Evolutionary conservation across 176 grass and related monocot genomes (phyloP).

Genomic region (bread wheat (Triticum aestivum)): IWGSC_CS_RefSeq_v2.1 NC_057809.1:603495697-603496196

Average conservation of each 20-base stretch:
- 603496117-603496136: not conserved
- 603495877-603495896: constrained; percentile 22
- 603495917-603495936: too few relatives aligned
- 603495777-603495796: not conserved
- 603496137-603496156: not conserved
- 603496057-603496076: not conserved
- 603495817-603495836: not conserved
- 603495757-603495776: not conserved
- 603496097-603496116: not conserved
- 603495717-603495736: constrained; percentile 29
- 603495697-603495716: constrained; percentile 13
- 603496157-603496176: not conserved
- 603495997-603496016: not conserved
- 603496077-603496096: not conserved
- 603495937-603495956: not conserved
- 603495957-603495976: not conserved
- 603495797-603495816: not conserved
- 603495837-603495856: constrained; percentile 18
- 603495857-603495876: constrained; percentile 29
- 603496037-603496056: not conserved
- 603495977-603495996: not conserved
- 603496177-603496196: not conserved
- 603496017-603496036: not conserved
- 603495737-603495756: constrained; percentile 26
- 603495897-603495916: not conserved